Evolutionary conservation across 2,329 filamentous ascomycete genomes (phyloP).

Genomic region (Ophiocordyceps camponoti-leonardi): DNA sequence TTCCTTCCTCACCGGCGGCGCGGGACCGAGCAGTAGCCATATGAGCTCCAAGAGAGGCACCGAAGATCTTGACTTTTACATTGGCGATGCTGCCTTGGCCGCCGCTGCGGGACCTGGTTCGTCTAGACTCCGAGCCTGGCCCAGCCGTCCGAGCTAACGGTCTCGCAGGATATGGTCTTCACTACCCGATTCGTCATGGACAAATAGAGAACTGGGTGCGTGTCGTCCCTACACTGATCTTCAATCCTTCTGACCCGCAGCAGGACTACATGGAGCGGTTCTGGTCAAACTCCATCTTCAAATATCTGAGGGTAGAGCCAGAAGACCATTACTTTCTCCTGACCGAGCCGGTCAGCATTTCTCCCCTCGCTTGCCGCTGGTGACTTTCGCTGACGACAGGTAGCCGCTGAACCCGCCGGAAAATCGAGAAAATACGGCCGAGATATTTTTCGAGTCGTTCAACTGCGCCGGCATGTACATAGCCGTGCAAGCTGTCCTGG

Average conservation of each 20-base stretch:
- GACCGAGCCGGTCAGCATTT: slow-evolving; percentile 69
- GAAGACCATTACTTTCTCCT: slow-evolving; percentile 98
- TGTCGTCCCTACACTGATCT: background rate
- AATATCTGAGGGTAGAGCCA: slow-evolving; percentile 92
- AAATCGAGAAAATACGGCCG: slow-evolving; percentile 96
- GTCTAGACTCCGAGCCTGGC: background rate
- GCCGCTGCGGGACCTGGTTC: slow-evolving; percentile 70
- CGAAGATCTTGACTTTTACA: slow-evolving; percentile 97
- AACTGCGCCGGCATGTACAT: slow-evolving; percentile 99
- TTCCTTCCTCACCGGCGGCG: slow-evolving; percentile 81
- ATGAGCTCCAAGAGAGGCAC: slow-evolving; percentile 85
- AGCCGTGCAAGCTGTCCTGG: slow-evolving; percentile 91
- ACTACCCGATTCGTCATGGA: slow-evolving; percentile 94
- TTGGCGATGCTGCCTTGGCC: slow-evolving; percentile 85
- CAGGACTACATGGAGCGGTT: slow-evolving; percentile 99
- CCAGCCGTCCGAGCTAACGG: slow-evolving; percentile 2
- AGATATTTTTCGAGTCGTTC: slow-evolving; percentile 99
- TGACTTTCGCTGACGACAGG: background rate
- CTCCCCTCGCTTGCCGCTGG: background rate
- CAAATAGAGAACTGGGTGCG: slow-evolving; percentile 95
- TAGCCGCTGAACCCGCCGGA: slow-evolving; percentile 94
- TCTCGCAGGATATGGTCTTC: slow-evolving; percentile 66
- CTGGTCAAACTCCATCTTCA: slow-evolving; percentile 99
- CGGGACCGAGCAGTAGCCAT: slow-evolving; percentile 58
- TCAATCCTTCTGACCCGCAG: slow-evolving; percentile 11